These are phyloP conservation scores for Chaetomium globosum DNA, from an alignment of 2,329 filamentous ascomycete species.

Conservation along the genomic window DNA sequence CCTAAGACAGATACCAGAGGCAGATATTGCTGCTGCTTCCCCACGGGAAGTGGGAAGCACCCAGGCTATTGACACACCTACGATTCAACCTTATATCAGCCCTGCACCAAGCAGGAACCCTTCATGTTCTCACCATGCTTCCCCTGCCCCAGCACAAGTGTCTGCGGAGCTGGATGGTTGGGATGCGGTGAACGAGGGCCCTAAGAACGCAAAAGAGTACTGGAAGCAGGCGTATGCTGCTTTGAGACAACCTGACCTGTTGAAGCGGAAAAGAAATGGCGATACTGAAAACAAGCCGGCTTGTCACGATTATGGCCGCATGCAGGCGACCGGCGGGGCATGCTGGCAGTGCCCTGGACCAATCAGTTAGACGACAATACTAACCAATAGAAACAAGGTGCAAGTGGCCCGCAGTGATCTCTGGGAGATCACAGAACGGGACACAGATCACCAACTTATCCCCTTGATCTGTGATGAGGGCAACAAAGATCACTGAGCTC, in stretches of 20 bases:
- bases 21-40: neutral
- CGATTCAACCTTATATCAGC: neutral
- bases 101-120: neutral
- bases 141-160: neutral
- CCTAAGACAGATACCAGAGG: neutral
- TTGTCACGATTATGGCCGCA: too few relatives aligned
- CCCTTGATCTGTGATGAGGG: too few relatives aligned
- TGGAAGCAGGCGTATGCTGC: neutral
- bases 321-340: too few relatives aligned
- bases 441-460: too few relatives aligned
- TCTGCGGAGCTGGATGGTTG: neutral
- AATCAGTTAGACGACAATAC: too few relatives aligned
- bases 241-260: neutral
- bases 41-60: neutral
- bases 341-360: too few relatives aligned
- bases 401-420: too few relatives aligned
- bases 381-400: too few relatives aligned
- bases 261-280: neutral
- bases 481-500: too few relatives aligned
- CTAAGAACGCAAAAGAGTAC: slow-evolving; percentile 9
- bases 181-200: too few relatives aligned
- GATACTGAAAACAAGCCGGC: neutral
- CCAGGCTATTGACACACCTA: neutral
- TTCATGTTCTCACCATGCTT: neutral
- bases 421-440: too few relatives aligned